Conservation (phyloP, 768 basidiomycete genomes). For the Artomyces pyxidatus region DNA sequence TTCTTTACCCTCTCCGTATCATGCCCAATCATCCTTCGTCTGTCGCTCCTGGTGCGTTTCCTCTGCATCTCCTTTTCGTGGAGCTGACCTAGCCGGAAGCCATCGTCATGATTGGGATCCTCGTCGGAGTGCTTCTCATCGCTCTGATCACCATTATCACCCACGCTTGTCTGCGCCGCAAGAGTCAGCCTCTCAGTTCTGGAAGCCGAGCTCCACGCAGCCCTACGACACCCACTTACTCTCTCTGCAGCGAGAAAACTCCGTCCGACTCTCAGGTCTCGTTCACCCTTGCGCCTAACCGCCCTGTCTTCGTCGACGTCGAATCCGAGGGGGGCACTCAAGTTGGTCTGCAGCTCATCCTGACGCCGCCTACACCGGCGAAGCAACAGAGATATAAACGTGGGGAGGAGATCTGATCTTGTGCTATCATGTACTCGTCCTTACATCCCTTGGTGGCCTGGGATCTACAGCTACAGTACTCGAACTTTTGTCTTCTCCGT, state of each 20-base stretch:
- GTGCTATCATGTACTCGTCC: no score
- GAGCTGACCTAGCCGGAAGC: no score
- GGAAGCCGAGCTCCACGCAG: background rate
- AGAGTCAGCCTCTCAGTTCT: background rate
- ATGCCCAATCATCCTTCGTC: background rate
- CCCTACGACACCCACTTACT: background rate
- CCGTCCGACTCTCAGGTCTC: slow-evolving; percentile 1
- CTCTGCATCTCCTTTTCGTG: no score
- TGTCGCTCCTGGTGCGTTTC: background rate
- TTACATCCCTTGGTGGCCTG: no score
- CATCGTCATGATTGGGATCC: background rate
- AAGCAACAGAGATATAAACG: background rate
- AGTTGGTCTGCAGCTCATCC: slow-evolving; percentile 7
- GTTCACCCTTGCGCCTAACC: slow-evolving; percentile 10
- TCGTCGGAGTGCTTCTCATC: background rate
- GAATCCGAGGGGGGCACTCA: slow-evolving; percentile 3
- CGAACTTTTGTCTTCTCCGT: no score
- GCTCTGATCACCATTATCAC: background rate
- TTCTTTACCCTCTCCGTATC: background rate
- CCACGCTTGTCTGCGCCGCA: background rate
- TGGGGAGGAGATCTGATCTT: no score
- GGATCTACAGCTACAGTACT: no score
- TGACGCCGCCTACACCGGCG: slow-evolving; percentile 14
- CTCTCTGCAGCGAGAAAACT: background rate
- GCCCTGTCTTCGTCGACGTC: slow-evolving; percentile 10